Evolutionary conservation across 345 rosid genomes (phyloP).

Genomic region (Eutrema japonicum): DNA sequence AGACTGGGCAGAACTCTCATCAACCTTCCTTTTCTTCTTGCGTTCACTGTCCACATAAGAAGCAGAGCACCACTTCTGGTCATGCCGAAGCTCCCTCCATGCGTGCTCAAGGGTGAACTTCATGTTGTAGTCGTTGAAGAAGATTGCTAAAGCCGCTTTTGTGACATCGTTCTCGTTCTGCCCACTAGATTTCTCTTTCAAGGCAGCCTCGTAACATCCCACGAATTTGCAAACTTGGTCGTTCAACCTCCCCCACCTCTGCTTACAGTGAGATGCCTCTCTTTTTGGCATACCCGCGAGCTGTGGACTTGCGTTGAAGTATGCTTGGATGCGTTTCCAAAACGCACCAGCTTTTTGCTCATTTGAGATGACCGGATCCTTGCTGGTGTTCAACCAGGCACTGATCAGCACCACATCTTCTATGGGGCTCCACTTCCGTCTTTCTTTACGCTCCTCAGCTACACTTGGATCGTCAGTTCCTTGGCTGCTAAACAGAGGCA

Average conservation of each 20-base stretch:
- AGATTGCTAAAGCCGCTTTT: neutral
- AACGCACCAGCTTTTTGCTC: neutral
- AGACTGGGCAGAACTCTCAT: too few species aligned
- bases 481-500: too few species aligned
- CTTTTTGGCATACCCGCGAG: neutral
- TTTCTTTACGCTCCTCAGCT: neutral
- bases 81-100: neutral
- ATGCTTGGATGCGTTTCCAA: neutral
- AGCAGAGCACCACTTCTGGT: neutral
- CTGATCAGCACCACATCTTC: neutral
- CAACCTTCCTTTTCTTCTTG: too few species aligned
- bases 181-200: neutral
- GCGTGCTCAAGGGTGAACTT: neutral
- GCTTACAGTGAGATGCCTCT: neutral
- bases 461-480: too few species aligned
- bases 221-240: neutral
- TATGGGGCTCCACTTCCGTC: neutral
- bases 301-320: neutral
- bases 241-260: neutral
- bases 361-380: neutral
- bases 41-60: too few species aligned
- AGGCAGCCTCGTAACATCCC: neutral
- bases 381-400: slow-evolving; percentile 20
- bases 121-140: neutral
- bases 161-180: neutral